Base-by-base conservation (phyloP, 2,329 filamentous ascomycete genomes). In the Paecilomyces fulvus region DNA sequence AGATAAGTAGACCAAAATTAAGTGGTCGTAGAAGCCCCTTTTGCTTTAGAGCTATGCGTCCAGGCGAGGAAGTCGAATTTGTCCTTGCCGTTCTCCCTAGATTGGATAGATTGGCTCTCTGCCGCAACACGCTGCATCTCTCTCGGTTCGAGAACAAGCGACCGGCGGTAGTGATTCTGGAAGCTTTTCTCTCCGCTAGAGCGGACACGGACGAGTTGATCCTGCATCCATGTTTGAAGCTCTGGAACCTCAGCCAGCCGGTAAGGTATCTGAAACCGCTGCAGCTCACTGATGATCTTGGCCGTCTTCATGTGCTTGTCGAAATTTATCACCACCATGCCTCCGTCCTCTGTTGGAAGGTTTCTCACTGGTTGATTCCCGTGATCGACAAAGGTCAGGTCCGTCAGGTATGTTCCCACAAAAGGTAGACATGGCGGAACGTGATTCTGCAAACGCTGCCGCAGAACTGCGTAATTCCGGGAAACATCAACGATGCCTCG, bases 251-350 rank as follows among this genome's bases (percentile, higher is more conserved):
- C 88, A 1, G 82, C 82, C 17, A 99, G 81, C 6, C 87, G 83
- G 71, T 97, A 97, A 0, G 92, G 90, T 20, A 96, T 89, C 73
- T 99, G 94, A 77, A 97, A 97, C 17, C 92, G 87, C 71, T 99
- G 94, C 7, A 99, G 82, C 65, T 97, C 92, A 60, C 90, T 89
- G 65, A 99, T 95, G 68, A 97, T 95, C 74, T 92, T 94, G 50
- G 92, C 92, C 2, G 92, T 97, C 64, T 91, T 90, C 65, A 86
- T 88, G 70, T 97, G 91, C 76, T 97, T 97, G 79, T 97, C 92
- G 66, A 96, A 97, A 75, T 99, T 99, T 79, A 99, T 90, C 30
- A 97, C 89, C 0, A 85, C 84, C 65, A 90, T 81, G 25, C 84
- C 82, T 28, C 77, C 75, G 30, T 85, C 81, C n/a, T 88, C 83